phyloP scores from a whole-genome alignment of 257 asterid species.

The Primulina huaijiensis region DNA sequence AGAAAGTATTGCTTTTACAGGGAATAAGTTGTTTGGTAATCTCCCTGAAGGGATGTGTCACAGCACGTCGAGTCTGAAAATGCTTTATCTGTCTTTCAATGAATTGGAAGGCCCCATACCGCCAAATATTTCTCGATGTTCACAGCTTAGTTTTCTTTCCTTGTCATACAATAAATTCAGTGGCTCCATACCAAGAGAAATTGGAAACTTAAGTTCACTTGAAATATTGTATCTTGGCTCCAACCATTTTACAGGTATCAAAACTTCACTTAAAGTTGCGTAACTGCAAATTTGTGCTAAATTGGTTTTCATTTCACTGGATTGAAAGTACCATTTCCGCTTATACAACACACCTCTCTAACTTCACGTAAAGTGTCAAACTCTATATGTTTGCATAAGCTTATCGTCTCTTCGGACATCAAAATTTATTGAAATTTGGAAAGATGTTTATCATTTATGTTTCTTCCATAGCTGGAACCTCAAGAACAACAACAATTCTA shows the following conservation, averaged over 20 bases:
- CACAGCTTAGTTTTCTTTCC: conserved; percentile 9
- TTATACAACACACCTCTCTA: too few relatives aligned
- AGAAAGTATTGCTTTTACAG: conserved; percentile 11
- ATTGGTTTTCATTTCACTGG: too few relatives aligned
- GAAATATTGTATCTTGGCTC: conserved; percentile 5
- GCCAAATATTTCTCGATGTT: conserved; percentile 27
- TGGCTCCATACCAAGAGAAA: conserved; percentile 25
- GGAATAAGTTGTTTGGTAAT: conserved; percentile 21
- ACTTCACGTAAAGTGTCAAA: too few relatives aligned
- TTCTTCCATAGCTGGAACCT: neutral
- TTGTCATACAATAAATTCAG: conserved; percentile 21
- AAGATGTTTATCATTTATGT: neutral
- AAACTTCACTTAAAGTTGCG: neutral
- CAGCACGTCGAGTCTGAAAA: conserved; percentile 1
- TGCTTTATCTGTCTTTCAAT: conserved; percentile 7
- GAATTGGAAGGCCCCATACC: conserved; percentile 27
- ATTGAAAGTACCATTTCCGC: too few relatives aligned
- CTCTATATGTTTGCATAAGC: neutral
- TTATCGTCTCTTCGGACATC: too few relatives aligned
- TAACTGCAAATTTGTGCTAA: neutral
- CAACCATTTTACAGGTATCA: conserved; percentile 17
- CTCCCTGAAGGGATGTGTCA: conserved; percentile 18
- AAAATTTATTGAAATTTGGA: too few relatives aligned
- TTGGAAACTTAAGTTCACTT: conserved; percentile 19
- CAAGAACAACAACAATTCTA: neutral